These are phyloP conservation scores for Schrenkiella parvula DNA, from an alignment of 345 rosid genomes.

Conservation along the genomic window DNA sequence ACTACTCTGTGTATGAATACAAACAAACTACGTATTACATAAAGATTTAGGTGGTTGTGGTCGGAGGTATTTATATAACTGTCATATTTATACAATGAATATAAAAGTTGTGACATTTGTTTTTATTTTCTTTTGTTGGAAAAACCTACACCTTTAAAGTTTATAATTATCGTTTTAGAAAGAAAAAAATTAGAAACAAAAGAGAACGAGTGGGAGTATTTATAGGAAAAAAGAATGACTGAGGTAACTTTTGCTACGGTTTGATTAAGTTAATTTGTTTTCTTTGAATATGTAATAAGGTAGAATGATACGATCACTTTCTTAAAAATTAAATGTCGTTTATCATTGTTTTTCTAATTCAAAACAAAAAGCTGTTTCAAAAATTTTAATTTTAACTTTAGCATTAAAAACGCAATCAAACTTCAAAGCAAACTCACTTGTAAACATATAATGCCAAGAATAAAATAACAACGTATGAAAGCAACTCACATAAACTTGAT, in stretches of 20 bases:
- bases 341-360: too few relatives aligned
- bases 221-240: not conserved
- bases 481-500: not conserved
- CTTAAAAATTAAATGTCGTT: too few relatives aligned
- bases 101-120: not conserved
- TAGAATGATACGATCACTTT: too few relatives aligned
- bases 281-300: too few relatives aligned
- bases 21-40: not conserved
- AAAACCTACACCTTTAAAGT: not conserved
- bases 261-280: too few relatives aligned
- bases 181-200: not conserved
- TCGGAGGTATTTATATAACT: slow-evolving; percentile 1
- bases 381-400: too few relatives aligned
- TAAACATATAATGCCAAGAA: too few relatives aligned
- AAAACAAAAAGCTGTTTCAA: too few relatives aligned
- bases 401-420: too few relatives aligned
- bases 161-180: not conserved
- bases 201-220: not conserved
- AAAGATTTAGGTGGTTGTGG: slow-evolving; percentile 5
- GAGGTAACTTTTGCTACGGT: not conserved
- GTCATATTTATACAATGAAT: not conserved
- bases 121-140: not conserved
- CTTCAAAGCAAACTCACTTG: too few relatives aligned
- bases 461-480: not conserved
- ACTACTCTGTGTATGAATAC: slow-evolving; percentile 8